A percentile compares a stretch with the other conserved stretches of the same genome.
Conservation (phyloP, 2,329 filamentous ascomycete genomes). For the Phialocephala sp. region DNA sequence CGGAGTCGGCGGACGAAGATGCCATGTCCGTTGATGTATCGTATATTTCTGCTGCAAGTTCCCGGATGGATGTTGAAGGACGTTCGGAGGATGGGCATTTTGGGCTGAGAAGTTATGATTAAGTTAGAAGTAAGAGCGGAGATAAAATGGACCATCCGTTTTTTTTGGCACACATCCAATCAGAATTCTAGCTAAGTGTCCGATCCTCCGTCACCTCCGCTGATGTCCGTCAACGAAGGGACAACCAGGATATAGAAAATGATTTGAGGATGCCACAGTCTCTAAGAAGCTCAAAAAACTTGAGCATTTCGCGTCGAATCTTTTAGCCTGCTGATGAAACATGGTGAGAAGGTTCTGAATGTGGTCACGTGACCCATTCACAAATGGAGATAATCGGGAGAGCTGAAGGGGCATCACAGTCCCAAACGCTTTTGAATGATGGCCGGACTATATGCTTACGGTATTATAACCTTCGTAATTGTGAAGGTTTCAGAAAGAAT, state of each 20-base stretch:
- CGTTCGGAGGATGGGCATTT: constrained; percentile 5
- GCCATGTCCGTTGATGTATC: not conserved
- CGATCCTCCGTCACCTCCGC: not conserved
- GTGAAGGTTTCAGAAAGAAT: no score
- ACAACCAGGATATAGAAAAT: not conserved
- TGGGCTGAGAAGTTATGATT: not conserved
- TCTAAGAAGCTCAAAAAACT: no score
- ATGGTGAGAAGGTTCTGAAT: no score
- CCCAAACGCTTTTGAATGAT: no score
- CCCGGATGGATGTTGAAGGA: not conserved
- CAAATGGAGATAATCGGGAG: no score
- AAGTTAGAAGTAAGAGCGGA: not conserved
- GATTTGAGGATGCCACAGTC: no score
- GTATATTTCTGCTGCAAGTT: not conserved
- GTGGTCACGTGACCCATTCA: no score
- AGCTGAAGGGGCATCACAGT: no score
- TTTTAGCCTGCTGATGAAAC: no score
- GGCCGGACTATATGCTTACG: no score
- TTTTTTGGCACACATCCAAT: not conserved
- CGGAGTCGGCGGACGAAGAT: not conserved
- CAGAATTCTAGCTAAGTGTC: not conserved
- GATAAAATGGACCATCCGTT: not conserved
- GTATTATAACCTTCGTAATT: no score
- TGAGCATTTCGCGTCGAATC: no score
- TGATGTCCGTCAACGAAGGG: not conserved